Percentiles rank a stretch among this genome's conserved stretches.
Conservation (phyloP, 495 filamentous ascomycete species). For the Aspergillus ostianus region DNA sequence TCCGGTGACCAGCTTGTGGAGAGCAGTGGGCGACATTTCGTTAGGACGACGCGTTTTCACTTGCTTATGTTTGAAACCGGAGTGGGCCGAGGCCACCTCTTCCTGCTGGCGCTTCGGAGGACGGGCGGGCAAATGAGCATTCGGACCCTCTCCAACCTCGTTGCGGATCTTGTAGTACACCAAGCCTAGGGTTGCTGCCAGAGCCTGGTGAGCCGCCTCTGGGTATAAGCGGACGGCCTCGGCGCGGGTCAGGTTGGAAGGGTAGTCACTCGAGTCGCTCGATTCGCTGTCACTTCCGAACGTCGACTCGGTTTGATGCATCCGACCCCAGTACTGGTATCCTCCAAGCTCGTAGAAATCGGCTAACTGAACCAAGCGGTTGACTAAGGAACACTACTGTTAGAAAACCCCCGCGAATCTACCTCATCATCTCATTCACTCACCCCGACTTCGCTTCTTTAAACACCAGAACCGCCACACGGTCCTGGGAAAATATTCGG, state of each 20-base stretch:
- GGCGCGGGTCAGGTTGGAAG: constrained; percentile 29
- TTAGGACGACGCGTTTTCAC: constrained; percentile 36
- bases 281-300: constrained; percentile 38
- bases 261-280: constrained; percentile 37
- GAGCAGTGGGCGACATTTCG: constrained; percentile 32
- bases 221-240: constrained; percentile 38
- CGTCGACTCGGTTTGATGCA: constrained; percentile 28
- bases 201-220: constrained; percentile 41
- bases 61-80: constrained; percentile 36
- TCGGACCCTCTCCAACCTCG: constrained; percentile 36
- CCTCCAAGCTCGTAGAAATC: constrained; percentile 43
- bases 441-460: constrained; percentile 43
- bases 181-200: constrained; percentile 40
- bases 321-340: constrained; percentile 39
- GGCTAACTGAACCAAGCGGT: constrained; percentile 41
- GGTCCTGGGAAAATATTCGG: constrained; percentile 39
- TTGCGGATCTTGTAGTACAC: constrained; percentile 46
- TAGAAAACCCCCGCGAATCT: constrained; percentile 8
- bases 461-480: constrained; percentile 46
- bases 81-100: constrained; percentile 30
- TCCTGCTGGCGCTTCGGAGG: constrained; percentile 40
- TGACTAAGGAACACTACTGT: constrained; percentile 28
- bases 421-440: constrained; percentile 20
- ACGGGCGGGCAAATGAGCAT: constrained; percentile 21
- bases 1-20: constrained; percentile 36